Evolutionary conservation across 768 basidiomycete species (phyloP).

Genomic region (Kwoniella mangroviensis): DNA sequence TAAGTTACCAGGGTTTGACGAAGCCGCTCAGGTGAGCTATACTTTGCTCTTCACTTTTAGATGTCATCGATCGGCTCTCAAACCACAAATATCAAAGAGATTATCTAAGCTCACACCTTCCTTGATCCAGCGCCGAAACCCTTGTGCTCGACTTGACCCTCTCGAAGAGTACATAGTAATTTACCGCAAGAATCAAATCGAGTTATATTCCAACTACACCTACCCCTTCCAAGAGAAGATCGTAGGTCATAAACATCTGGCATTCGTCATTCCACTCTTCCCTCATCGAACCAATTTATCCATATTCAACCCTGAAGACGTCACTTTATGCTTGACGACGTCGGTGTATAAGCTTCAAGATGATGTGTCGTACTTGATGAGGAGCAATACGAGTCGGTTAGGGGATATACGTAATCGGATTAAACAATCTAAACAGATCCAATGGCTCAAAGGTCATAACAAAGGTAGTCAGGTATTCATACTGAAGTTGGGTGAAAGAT

Average conservation of each 20-base stretch:
- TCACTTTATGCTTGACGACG: conserved; percentile 69
- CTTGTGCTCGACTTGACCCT: conserved; percentile 61
- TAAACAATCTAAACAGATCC: conserved; percentile 56
- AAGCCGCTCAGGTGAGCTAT: conserved; percentile 31
- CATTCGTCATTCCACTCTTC: conserved; percentile 75
- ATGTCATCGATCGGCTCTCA: conserved; percentile 9
- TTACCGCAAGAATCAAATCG: conserved; percentile 76
- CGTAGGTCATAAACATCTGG: conserved; percentile 74
- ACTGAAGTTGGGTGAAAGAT: conserved; percentile 78
- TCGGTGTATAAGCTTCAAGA: conserved; percentile 35
- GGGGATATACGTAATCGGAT: conserved; percentile 42
- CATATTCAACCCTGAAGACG: conserved; percentile 82
- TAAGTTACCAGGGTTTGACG: conserved; percentile 41
- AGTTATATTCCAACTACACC: conserved; percentile 75
- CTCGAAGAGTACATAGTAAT: conserved; percentile 85
- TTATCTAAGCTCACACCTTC: conserved; percentile 17
- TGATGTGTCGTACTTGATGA: conserved; percentile 31
- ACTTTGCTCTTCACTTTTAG: not conserved
- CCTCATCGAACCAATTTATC: conserved; percentile 71
- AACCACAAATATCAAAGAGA: too few relatives aligned
- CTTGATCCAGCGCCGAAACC: conserved; percentile 71
- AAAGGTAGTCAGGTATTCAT: conserved; percentile 83
- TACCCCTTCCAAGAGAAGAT: conserved; percentile 72
- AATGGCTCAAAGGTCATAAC: conserved; percentile 63
- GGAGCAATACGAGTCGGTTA: conserved; percentile 37